Evolutionary conservation across 768 basidiomycete species (phyloP).

Genomic region (Leccinum incarnatum): DNA sequence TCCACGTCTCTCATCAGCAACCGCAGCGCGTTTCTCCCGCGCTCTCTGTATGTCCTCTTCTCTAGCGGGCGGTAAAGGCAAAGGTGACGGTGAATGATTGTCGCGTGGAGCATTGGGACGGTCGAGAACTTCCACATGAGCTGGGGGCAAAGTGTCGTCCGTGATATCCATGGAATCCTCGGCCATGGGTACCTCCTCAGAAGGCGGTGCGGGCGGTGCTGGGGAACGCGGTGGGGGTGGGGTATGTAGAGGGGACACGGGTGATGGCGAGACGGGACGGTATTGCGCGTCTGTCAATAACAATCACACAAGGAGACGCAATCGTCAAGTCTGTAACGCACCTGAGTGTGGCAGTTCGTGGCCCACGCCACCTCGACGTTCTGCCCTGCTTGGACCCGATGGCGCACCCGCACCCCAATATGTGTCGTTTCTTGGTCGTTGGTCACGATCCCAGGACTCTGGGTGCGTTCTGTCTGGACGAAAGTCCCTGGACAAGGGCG

Average conservation of each 20-base stretch:
- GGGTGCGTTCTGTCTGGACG: constrained; percentile 35
- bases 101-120: constrained; percentile 47
- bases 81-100: constrained; percentile 43
- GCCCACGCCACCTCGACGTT: constrained; percentile 3
- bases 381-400: constrained; percentile 6
- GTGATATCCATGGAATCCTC: constrained; percentile 17
- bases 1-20: constrained; percentile 9
- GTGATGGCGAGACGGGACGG: constrained; percentile 23
- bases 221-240: constrained; percentile 25
- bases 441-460: constrained; percentile 36
- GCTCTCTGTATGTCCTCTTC: constrained; percentile 27
- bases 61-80: constrained; percentile 32
- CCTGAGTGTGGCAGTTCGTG: constrained; percentile 12
- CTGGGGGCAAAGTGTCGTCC: constrained; percentile 33
- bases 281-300: constrained; percentile 17
- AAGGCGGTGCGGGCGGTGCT: constrained; percentile 30
- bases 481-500: constrained; percentile 38
- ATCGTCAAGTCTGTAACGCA: neutral
- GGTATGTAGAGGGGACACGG: constrained; percentile 21
- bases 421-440: constrained; percentile 31
- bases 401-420: constrained; percentile 14
- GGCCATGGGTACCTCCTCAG: constrained; percentile 28
- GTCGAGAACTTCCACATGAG: constrained; percentile 42
- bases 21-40: constrained; percentile 24
- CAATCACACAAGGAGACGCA: neutral